Evolutionary conservation across 371 early-diverging fungal genomes (phyloP).

Genomic region (Mortierella sp.): DNA sequence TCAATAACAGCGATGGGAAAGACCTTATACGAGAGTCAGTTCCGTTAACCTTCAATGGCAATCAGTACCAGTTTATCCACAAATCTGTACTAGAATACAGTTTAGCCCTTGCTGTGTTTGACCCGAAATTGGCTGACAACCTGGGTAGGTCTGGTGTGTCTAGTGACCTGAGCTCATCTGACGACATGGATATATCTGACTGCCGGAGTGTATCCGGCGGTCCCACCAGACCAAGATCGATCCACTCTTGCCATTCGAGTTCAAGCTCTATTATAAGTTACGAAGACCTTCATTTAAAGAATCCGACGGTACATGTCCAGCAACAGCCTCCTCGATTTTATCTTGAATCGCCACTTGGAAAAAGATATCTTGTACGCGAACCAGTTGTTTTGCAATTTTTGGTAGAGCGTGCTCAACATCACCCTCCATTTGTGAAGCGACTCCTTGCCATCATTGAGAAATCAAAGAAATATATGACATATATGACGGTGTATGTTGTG

Average conservation of each 20-base stretch:
- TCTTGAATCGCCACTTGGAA: conserved; percentile 4
- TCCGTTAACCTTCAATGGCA: conserved; percentile 8
- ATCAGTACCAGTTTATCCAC: conserved; percentile 17
- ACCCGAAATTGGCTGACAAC: not conserved
- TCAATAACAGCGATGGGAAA: not conserved
- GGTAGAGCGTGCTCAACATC: conserved; percentile 7
- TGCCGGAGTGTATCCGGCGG: too few species aligned
- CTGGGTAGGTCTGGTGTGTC: too few species aligned
- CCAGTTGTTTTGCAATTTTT: conserved; percentile 13
- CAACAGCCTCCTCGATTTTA: not conserved
- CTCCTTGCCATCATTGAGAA: conserved; percentile 1
- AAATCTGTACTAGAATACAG: conserved; percentile 10
- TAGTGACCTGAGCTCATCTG: too few species aligned
- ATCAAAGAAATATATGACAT: not conserved
- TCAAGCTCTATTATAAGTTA: not conserved
- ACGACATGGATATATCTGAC: too few species aligned
- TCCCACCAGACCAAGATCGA: not conserved
- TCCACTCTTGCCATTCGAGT: not conserved
- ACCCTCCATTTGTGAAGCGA: not conserved
- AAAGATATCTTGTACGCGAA: conserved; percentile 3
- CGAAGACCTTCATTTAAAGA: not conserved
- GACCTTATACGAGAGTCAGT: not conserved
- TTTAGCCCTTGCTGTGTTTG: not conserved
- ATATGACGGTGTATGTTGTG: not conserved
- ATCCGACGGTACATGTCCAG: not conserved